These are phyloP conservation scores for Mallotus japonicus DNA, from an alignment of 441 rosid genomes.

Conservation along the genomic window DNA sequence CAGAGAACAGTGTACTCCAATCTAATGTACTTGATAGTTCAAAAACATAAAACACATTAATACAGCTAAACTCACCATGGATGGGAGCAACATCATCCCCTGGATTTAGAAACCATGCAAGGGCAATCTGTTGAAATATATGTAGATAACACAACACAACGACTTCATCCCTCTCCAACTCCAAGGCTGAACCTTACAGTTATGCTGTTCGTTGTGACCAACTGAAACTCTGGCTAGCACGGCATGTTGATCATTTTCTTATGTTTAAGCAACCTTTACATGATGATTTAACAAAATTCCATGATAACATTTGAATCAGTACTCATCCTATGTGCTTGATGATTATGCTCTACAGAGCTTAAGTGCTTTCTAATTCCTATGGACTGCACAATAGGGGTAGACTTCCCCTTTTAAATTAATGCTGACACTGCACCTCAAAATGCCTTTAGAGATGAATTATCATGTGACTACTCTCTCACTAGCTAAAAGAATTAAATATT, in stretches of 20 bases:
- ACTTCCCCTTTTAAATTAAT: too few species aligned
- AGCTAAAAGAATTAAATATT: too few species aligned
- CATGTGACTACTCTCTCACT: too few species aligned
- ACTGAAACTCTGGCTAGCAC: neutral
- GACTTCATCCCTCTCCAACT: neutral
- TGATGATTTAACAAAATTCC: neutral
- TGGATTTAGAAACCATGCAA: conserved; percentile 43
- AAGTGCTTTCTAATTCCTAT: conserved; percentile 12
- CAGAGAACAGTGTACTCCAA: neutral
- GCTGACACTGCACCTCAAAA: too few species aligned
- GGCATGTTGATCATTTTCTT: neutral
- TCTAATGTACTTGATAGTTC: neutral
- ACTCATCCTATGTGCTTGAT: neutral
- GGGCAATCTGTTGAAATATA: too few species aligned
- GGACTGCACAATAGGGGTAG: too few species aligned
- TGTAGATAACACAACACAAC: too few species aligned
- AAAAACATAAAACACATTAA: neutral
- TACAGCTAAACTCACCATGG: conserved; percentile 35
- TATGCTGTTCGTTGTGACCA: neutral
- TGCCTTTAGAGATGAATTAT: too few species aligned
- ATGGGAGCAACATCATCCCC: conserved; percentile 45
- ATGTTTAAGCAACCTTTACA: neutral
- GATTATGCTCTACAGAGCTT: neutral
- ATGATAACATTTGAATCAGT: neutral
- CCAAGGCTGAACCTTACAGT: neutral